phyloP scores from a whole-genome alignment of 495 filamentous ascomycete species.

The Polyplosphaeria fusca region DNA sequence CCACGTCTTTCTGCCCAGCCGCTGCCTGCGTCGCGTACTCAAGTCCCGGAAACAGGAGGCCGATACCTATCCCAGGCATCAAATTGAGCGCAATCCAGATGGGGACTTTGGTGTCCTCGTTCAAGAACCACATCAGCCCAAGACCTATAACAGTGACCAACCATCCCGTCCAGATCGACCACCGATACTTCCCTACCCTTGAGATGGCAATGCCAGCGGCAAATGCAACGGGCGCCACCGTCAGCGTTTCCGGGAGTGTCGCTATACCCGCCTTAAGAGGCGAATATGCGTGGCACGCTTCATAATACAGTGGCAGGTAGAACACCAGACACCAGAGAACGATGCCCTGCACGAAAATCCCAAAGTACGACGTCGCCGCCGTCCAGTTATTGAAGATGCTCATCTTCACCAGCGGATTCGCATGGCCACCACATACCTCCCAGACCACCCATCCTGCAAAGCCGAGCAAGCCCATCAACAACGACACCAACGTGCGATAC shows the following conservation, averaged over 20 bases:
- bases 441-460: constrained; percentile 23
- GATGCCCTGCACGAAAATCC: constrained; percentile 51
- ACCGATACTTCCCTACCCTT: constrained; percentile 46
- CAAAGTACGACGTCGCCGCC: constrained; percentile 45
- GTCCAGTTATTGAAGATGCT: constrained; percentile 50
- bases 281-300: constrained; percentile 51
- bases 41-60: constrained; percentile 47
- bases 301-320: constrained; percentile 61
- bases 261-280: constrained; percentile 56
- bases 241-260: constrained; percentile 48
- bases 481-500: constrained; percentile 44
- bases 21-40: constrained; percentile 52
- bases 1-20: constrained; percentile 42
- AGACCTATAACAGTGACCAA: constrained; percentile 45
- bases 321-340: constrained; percentile 55
- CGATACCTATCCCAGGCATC: constrained; percentile 47
- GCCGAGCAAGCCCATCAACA: constrained; percentile 21
- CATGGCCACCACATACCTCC: background rate
- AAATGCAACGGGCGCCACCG: constrained; percentile 44
- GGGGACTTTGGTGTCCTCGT: constrained; percentile 40
- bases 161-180: constrained; percentile 55
- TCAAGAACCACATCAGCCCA: constrained; percentile 47
- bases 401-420: constrained; percentile 52
- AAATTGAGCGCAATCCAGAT: constrained; percentile 49
- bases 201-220: constrained; percentile 43